Base-by-base conservation (phyloP, 2,329 filamentous ascomycete genomes). In the Scytalidium lignicola region DNA sequence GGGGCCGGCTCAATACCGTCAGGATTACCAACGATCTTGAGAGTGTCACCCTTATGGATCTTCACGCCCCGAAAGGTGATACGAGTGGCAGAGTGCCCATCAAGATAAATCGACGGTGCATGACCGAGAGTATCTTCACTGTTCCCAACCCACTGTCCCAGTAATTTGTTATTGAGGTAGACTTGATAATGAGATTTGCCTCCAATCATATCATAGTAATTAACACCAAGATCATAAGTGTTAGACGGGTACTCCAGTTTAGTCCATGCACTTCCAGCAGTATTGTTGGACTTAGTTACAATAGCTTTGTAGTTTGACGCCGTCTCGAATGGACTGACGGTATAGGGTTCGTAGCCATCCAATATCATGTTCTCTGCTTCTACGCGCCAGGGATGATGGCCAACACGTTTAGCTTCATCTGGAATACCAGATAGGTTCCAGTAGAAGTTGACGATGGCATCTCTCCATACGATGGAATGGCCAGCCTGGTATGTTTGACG, bases 391-490 rank as follows among this genome's bases (percentile, higher is more conserved):
- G 76, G 75, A 62, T 88, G 78, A 51, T 80, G 70, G 1, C 76
- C 74, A 0, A 87, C 83, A 9, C 84, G 74, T 2, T 69, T 70
- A 0, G 56, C 56, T 18, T 73, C 67, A 55, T 88, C 85, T 0
- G 76, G 62, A 41, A 88, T 85, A 2, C 74, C 70, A 0, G 81
- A 83, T 32, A 80, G 65, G 60, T 79, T 82, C 60, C 71, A 58
- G 65, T 85, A 88, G 66, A 84, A 88, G 48, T 79, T 70, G 58
- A 70, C 79, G 66, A 88, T 79, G 1, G 80, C 74, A 58, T 88
- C 85, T 13, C 85, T 74, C 85, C 85, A 89, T 15, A 87, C 79
- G 17, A 88, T 72, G 0, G 82, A 74, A 64, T 88, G 85, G 0
- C 84, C 85, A 0, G 85, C 80, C 63, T 88, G 85, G 62, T 81